Conservation (phyloP, 2,329 filamentous ascomycete species). For the Gaeumannomyces tritici region DNA sequence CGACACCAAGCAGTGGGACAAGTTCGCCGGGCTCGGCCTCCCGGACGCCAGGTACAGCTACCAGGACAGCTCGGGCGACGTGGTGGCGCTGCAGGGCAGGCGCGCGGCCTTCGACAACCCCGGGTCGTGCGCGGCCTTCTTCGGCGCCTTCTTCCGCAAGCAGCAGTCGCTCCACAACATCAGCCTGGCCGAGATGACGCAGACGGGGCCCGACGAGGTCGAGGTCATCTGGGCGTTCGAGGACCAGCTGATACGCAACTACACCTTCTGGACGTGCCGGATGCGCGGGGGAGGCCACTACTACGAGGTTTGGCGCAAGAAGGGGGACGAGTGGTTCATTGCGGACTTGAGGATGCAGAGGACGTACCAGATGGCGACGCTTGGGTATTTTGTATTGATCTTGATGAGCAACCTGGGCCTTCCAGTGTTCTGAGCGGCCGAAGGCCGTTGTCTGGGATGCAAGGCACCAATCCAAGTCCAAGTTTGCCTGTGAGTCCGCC, state of each 20-base stretch:
- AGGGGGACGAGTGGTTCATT: neutral
- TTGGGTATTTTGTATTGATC: neutral
- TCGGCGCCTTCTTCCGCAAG: neutral
- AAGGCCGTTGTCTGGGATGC: neutral
- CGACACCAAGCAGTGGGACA: constrained; percentile 16
- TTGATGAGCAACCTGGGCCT: neutral
- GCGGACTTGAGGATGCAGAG: neutral
- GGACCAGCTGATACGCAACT: neutral
- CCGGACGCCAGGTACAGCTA: constrained; percentile 13
- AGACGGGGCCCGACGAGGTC: neutral
- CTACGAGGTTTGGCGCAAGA: neutral
- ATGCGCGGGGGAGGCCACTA: neutral
- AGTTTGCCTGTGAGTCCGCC: too few relatives aligned
- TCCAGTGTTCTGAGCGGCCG: neutral
- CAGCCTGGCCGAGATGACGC: neutral
- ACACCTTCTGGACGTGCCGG: neutral
- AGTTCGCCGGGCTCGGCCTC: constrained; percentile 14
- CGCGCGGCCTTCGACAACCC: neutral
- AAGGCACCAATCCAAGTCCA: too few relatives aligned
- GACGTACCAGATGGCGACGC: neutral
- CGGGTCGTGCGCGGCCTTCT: neutral
- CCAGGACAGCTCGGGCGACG: neutral
- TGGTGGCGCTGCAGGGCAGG: neutral
- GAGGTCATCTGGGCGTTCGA: neutral
- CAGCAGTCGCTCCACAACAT: neutral